A percentile compares a stretch with the other conserved stretches of the same genome.
Evolutionary conservation across 768 basidiomycete genomes (phyloP).

Genomic region (Amanita jacksonii): DNA sequence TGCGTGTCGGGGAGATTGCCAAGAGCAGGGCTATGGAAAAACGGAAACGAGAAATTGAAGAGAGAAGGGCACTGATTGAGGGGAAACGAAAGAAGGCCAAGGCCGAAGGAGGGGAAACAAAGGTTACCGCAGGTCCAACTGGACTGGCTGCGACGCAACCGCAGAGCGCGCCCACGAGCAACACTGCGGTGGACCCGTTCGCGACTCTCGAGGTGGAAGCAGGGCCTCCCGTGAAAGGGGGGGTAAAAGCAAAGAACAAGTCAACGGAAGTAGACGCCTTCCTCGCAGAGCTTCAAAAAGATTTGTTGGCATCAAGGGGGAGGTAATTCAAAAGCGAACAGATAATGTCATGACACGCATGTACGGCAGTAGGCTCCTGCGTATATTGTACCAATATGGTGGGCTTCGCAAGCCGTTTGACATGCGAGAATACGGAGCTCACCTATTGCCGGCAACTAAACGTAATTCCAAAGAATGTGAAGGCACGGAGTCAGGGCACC

Average conservation of each 20-base stretch:
- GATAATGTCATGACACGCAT: no score
- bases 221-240: conserved; percentile 15
- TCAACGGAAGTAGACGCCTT: conserved; percentile 50
- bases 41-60: conserved; percentile 65
- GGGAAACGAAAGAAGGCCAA: conserved; percentile 56
- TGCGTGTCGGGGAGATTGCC: conserved; percentile 33
- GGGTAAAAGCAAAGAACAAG: conserved; percentile 14
- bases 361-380: no score
- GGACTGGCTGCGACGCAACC: neutral
- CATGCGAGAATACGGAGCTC: no score
- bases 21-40: conserved; percentile 61
- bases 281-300: conserved; percentile 54
- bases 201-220: conserved; percentile 34
- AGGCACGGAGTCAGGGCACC: no score
- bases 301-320: conserved; percentile 33
- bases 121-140: conserved; percentile 6
- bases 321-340: neutral
- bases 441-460: no score
- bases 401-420: no score
- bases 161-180: neutral
- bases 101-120: conserved; percentile 11
- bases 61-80: conserved; percentile 49
- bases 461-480: no score
- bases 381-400: no score
- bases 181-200: conserved; percentile 34